A percentile compares a stretch with the other conserved stretches of the same genome.
Evolutionary conservation across 2,329 filamentous ascomycete genomes (phyloP).

Genomic region (Waltergamsia citrina): DNA sequence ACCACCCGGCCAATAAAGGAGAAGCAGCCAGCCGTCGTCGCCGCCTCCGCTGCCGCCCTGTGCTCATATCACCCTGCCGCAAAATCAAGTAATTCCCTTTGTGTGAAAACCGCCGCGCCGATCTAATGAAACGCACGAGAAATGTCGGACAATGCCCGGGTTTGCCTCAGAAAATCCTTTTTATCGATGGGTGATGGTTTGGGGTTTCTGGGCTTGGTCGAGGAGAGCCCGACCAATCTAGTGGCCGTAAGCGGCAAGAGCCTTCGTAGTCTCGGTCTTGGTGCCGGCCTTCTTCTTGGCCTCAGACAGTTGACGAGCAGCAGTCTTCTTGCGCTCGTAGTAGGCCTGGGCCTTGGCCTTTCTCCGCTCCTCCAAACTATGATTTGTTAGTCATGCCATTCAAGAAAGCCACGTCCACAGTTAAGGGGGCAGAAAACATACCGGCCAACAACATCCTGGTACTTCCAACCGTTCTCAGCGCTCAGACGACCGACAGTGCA

Average conservation of each 20-base stretch:
- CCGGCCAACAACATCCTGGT: constrained; percentile 98
- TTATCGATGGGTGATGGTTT: constrained; percentile 19
- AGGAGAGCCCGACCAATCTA: constrained; percentile 41
- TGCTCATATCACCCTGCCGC: constrained; percentile 7
- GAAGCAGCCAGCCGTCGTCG: background rate
- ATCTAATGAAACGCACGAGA: constrained; percentile 44
- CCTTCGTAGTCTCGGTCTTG: constrained; percentile 77
- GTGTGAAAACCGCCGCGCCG: constrained; percentile 39
- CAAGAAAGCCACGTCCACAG: background rate
- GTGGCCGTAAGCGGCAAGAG: constrained; percentile 87
- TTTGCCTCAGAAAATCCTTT: too few relatives aligned
- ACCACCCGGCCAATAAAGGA: constrained; percentile 3
- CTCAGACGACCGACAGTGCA: constrained; percentile 97
- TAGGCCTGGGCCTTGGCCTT: constrained; percentile 99
- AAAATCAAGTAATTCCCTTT: constrained; percentile 37
- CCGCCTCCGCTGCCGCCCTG: constrained; percentile 3
- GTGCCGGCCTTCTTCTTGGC: constrained; percentile 89
- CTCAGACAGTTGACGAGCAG: constrained; percentile 79
- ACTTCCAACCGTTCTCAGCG: constrained; percentile 99
- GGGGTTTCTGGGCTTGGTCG: constrained; percentile 15
- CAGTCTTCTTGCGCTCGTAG: constrained; percentile 99
- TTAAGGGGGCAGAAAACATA: constrained; percentile 41
- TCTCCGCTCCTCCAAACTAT: constrained; percentile 95
- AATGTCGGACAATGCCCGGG: constrained; percentile 28
- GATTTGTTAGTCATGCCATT: constrained; percentile 8